A percentile compares a stretch with the other conserved stretches of the same genome.
These are phyloP conservation scores for Stenocarpella maydis DNA, from an alignment of 2,329 filamentous ascomycete species.

Conservation along the genomic window DNA sequence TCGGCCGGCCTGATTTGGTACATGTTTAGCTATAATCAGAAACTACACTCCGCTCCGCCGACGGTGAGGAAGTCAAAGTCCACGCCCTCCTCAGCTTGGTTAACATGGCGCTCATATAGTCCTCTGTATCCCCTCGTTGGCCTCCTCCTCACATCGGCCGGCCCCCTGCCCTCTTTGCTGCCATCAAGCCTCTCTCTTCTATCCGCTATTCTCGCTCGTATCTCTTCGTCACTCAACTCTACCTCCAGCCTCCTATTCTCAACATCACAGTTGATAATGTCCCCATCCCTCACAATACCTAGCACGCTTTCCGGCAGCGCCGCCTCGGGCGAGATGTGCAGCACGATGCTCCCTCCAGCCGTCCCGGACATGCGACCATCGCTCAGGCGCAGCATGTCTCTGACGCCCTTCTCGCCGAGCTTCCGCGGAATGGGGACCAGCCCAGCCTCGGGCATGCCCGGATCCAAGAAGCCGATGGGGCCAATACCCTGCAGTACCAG, in stretches of 20 bases:
- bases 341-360: conserved; percentile 87
- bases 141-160: conserved; percentile 37
- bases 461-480: conserved; percentile 76
- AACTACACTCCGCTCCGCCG: conserved; percentile 41
- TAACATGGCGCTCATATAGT: conserved; percentile 66
- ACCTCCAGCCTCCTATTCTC: conserved; percentile 67
- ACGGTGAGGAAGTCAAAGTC: conserved; percentile 71
- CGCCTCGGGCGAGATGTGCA: conserved; percentile 88
- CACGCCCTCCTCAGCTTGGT: conserved; percentile 65
- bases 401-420: conserved; percentile 75
- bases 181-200: conserved; percentile 54
- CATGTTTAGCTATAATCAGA: neutral
- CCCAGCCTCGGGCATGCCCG: conserved; percentile 90
- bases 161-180: conserved; percentile 40
- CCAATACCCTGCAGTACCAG: conserved; percentile 89
- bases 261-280: conserved; percentile 81
- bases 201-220: conserved; percentile 64
- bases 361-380: conserved; percentile 90
- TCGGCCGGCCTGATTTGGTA: no score
- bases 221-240: conserved; percentile 74
- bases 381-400: conserved; percentile 83
- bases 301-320: conserved; percentile 79
- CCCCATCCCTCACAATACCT: conserved; percentile 78
- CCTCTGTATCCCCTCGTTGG: conserved; percentile 64
- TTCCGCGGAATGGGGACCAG: conserved; percentile 75